Percentiles rank a stretch among this genome's conserved stretches.
Evolutionary conservation across 768 basidiomycete genomes (phyloP).

Genomic region (Exidia glandulosa): DNA sequence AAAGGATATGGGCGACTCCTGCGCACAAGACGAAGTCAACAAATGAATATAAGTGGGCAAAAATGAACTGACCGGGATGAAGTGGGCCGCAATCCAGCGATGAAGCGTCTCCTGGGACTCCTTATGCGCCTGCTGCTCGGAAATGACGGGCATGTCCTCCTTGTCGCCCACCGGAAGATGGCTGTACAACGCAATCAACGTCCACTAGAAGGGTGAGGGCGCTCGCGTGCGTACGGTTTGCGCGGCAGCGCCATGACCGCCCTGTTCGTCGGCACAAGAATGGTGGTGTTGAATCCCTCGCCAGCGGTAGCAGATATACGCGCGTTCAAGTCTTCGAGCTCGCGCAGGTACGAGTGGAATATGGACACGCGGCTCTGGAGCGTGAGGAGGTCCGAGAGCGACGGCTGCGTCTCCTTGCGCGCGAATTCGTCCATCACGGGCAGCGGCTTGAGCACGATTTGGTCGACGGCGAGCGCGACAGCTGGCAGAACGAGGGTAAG

Average conservation of each 20-base stretch:
- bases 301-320: conserved; percentile 25
- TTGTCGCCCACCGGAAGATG: conserved; percentile 13
- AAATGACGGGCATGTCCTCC: conserved; percentile 33
- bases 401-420: conserved; percentile 26
- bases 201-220: neutral
- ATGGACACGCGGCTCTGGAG: conserved; percentile 67
- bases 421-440: neutral
- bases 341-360: conserved; percentile 75
- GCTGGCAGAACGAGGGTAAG: no score
- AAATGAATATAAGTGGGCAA: neutral
- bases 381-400: conserved; percentile 66
- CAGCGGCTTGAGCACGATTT: neutral
- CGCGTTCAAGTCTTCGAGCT: conserved; percentile 44
- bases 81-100: conserved; percentile 72
- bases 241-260: conserved; percentile 70
- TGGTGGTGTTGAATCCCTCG: conserved; percentile 30
- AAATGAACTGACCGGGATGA: conserved; percentile 64
- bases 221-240: conserved; percentile 60
- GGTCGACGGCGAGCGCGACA: neutral
- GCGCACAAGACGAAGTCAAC: neutral
- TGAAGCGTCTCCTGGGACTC: conserved; percentile 56
- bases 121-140: conserved; percentile 56
- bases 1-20: neutral
- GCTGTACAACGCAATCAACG: conserved; percentile 4
- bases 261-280: conserved; percentile 80